phyloP scores from a whole-genome alignment of 306 rosid genomes.

The Dryas octopetala region DNA sequence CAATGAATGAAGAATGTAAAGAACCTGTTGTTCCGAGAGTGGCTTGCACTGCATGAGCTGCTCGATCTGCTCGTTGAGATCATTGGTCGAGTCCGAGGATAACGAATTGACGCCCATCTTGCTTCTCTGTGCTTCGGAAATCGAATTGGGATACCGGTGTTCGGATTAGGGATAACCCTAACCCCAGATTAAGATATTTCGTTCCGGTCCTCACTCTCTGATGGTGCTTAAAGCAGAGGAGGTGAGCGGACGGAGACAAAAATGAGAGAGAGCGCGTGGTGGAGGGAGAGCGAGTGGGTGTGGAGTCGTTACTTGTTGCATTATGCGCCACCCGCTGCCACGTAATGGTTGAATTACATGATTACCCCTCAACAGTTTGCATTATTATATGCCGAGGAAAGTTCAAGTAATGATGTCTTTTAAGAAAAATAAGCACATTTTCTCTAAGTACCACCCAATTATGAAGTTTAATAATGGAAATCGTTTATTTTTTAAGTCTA shows the following conservation, averaged over 20 bases:
- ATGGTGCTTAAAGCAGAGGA: constrained; percentile 18
- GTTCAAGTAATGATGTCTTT: too few relatives aligned
- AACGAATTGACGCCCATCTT: constrained; percentile 73
- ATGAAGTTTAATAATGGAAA: too few relatives aligned
- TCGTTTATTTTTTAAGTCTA: too few relatives aligned
- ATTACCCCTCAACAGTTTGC: background rate
- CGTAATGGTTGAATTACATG: background rate
- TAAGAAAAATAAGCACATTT: too few relatives aligned
- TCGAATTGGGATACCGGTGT: constrained; percentile 3
- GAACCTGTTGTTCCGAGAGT: constrained; percentile 91
- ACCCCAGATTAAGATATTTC: constrained; percentile 24
- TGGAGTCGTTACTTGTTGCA: background rate
- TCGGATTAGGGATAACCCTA: constrained; percentile 35
- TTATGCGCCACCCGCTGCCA: background rate
- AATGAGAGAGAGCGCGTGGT: constrained; percentile 47
- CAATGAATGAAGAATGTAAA: background rate
- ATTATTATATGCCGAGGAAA: background rate
- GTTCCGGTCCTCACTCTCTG: constrained; percentile 23
- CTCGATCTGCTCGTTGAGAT: constrained; percentile 95
- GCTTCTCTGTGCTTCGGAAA: constrained; percentile 20
- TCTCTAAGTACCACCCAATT: too few relatives aligned
- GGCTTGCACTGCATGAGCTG: constrained; percentile 99
- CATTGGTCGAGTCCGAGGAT: constrained; percentile 50
- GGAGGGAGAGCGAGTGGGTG: constrained; percentile 24
- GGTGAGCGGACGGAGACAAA: background rate